A percentile compares a stretch with the other conserved stretches of the same genome.
Conservation (phyloP, 495 filamentous ascomycete species). For the Aspergillus bridgeri region DNA sequence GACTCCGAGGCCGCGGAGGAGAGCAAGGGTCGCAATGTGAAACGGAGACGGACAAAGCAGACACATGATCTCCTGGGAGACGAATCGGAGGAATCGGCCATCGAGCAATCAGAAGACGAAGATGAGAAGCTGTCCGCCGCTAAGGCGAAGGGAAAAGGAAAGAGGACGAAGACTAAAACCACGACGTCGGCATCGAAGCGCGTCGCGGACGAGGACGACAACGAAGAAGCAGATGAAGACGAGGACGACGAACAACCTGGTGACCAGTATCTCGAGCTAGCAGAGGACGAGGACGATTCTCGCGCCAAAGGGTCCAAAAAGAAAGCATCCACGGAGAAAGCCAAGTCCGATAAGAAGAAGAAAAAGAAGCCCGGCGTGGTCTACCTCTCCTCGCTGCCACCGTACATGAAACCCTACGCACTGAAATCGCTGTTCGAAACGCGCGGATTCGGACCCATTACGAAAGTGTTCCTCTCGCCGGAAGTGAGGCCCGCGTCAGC, state of each 20-base stretch:
- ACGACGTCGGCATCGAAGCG: background rate
- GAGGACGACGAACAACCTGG: slow-evolving; percentile 11
- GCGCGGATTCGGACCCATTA: slow-evolving; percentile 66
- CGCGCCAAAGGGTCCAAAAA: background rate
- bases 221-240: slow-evolving; percentile 13
- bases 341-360: slow-evolving; percentile 29
- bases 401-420: slow-evolving; percentile 88
- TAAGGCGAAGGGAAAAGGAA: slow-evolving; percentile 20
- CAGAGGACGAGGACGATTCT: slow-evolving; percentile 16
- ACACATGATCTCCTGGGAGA: slow-evolving; percentile 8
- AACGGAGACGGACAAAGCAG: slow-evolving; percentile 53
- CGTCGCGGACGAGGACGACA: slow-evolving; percentile 10
- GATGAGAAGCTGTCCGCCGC: slow-evolving; percentile 19
- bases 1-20: slow-evolving; percentile 66
- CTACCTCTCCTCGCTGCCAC: slow-evolving; percentile 87
- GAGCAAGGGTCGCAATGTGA: slow-evolving; percentile 60
- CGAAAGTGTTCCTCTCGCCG: slow-evolving; percentile 83
- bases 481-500: slow-evolving; percentile 62
- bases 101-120: slow-evolving; percentile 26
- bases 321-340: slow-evolving; percentile 12
- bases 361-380: slow-evolving; percentile 67
- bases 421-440: slow-evolving; percentile 72
- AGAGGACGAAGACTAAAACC: background rate
- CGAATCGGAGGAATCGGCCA: slow-evolving; percentile 16
- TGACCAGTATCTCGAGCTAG: slow-evolving; percentile 1